phyloP scores from a whole-genome alignment of 805 yeast genomes.

The Barnettozyma sucrosica region DNA sequence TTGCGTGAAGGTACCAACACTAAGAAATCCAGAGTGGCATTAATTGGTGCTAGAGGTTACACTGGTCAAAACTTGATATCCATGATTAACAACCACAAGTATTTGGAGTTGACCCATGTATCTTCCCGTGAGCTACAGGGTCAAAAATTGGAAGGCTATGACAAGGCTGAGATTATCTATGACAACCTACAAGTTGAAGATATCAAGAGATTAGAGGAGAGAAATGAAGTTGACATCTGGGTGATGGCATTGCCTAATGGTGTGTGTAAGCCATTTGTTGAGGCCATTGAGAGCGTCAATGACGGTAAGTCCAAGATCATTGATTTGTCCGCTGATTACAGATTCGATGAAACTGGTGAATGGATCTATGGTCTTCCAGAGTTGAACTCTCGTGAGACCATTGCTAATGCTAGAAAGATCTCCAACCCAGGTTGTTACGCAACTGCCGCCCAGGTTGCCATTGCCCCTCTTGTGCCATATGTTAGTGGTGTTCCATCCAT shows the following conservation, averaged over 20 bases:
- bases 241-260: constrained; percentile 99
- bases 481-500: constrained; percentile 71
- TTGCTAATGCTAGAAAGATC: constrained; percentile 71
- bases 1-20: constrained; percentile 56
- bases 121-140: constrained; percentile 95
- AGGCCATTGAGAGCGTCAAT: constrained; percentile 65
- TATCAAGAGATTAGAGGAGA: constrained; percentile 67
- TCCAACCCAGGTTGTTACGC: constrained; percentile 99
- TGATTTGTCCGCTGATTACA: constrained; percentile 92
- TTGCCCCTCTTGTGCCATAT: constrained; percentile 75
- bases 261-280: constrained; percentile 84
- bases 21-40: constrained; percentile 68
- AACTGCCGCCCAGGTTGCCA: constrained; percentile 93
- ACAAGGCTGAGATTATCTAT: constrained; percentile 72
- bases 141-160: constrained; percentile 79
- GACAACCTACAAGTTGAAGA: constrained; percentile 87
- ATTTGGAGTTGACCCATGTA: constrained; percentile 83
- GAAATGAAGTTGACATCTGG: constrained; percentile 87
- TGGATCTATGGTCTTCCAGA: constrained; percentile 98
- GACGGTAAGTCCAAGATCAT: constrained; percentile 71
- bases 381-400: constrained; percentile 59
- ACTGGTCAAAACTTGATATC: constrained; percentile 92
- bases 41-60: constrained; percentile 97
- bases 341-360: constrained; percentile 82
- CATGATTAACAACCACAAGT: constrained; percentile 82